These are phyloP conservation scores for Annulohypoxylon moriforme DNA, from an alignment of 495 filamentous ascomycete genomes.

Conservation along the genomic window DNA sequence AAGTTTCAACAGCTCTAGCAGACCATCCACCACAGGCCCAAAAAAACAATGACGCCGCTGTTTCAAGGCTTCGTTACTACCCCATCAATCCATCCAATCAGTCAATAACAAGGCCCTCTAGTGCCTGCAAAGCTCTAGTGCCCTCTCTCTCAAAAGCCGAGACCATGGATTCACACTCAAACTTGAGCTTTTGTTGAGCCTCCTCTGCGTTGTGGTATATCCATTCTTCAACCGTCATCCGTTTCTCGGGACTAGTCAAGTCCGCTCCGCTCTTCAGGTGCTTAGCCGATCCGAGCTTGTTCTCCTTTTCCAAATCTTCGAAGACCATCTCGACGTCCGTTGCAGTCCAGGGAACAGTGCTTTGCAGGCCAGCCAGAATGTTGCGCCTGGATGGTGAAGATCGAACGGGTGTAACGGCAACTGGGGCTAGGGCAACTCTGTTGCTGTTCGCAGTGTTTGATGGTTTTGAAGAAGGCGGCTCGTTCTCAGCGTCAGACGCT, in stretches of 20 bases:
- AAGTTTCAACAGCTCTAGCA: slow-evolving; percentile 1
- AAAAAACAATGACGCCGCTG: background rate
- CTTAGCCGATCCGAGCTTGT: slow-evolving; percentile 48
- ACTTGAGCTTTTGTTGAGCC: slow-evolving; percentile 80
- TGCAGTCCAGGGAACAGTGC: slow-evolving; percentile 74
- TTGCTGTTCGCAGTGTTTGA: slow-evolving; percentile 51
- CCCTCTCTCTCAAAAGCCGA: slow-evolving; percentile 85
- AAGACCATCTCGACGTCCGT: slow-evolving; percentile 77
- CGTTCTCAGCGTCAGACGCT: slow-evolving; percentile 84
- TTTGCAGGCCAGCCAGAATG: slow-evolving; percentile 67
- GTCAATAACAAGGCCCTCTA: slow-evolving; percentile 76
- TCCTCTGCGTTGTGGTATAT: slow-evolving; percentile 80
- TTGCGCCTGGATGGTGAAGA: slow-evolving; percentile 74
- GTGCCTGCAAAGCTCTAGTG: slow-evolving; percentile 73
- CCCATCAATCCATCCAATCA: slow-evolving; percentile 27
- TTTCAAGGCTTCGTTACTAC: background rate
- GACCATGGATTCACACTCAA: slow-evolving; percentile 85
- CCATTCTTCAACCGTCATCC: slow-evolving; percentile 95
- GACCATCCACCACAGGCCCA: background rate
- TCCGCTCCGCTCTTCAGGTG: slow-evolving; percentile 61
- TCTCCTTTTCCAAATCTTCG: slow-evolving; percentile 68
- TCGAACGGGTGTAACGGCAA: slow-evolving; percentile 66
- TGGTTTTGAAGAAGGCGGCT: slow-evolving; percentile 72
- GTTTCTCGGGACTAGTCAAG: slow-evolving; percentile 82
- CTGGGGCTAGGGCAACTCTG: slow-evolving; percentile 58